These are phyloP conservation scores for Beauveria australis DNA, from an alignment of 2,329 filamentous ascomycete species.

Conservation along the genomic window DNA sequence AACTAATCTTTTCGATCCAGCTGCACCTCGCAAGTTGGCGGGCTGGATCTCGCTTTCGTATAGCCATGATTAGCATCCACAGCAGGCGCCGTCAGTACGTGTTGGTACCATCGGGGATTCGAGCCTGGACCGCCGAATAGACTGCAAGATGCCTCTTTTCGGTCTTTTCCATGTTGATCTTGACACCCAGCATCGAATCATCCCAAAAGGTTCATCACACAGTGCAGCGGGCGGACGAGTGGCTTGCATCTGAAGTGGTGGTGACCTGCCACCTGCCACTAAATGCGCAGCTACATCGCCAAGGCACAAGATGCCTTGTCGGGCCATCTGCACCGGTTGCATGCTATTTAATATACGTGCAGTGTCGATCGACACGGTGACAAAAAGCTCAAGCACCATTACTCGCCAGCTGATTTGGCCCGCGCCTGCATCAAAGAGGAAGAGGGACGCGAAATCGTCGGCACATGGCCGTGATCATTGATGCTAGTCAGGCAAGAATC, in stretches of 20 bases:
- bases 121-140: background rate
- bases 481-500: background rate
- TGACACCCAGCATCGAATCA: background rate
- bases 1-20: background rate
- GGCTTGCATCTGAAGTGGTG: background rate
- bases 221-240: background rate
- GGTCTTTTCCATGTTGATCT: background rate
- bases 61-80: background rate
- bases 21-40: background rate
- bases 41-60: too few species aligned
- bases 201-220: background rate
- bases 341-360: background rate
- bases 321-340: background rate
- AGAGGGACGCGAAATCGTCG: background rate
- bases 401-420: background rate
- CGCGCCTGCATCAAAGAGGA: background rate
- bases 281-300: too few species aligned
- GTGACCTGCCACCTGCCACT: background rate
- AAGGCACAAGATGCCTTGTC: background rate
- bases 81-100: background rate
- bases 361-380: background rate
- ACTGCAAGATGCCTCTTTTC: background rate
- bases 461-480: background rate
- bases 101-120: background rate
- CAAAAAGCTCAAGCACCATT: background rate